These are phyloP conservation scores for Knufia petricola DNA, from an alignment of 2,329 filamentous ascomycete genomes.

Conservation along the genomic window DNA sequence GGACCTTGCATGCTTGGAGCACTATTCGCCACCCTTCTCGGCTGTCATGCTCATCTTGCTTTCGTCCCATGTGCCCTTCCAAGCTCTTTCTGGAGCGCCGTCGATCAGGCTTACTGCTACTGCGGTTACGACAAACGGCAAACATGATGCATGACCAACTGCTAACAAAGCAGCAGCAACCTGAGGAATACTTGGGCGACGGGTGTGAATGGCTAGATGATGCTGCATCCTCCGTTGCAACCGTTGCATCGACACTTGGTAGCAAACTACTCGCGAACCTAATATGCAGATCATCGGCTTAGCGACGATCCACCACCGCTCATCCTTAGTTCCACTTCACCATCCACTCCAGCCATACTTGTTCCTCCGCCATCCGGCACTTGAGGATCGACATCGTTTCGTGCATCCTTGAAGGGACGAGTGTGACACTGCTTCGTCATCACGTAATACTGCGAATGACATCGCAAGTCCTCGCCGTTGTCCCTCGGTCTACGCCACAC, in stretches of 20 bases:
- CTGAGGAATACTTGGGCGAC: too few relatives aligned
- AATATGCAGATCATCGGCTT: too few relatives aligned
- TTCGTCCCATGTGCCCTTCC: not conserved
- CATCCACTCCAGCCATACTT: not conserved
- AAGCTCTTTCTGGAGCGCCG: not conserved
- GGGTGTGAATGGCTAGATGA: too few relatives aligned
- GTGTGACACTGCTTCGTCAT: not conserved
- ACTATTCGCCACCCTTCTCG: slow-evolving; percentile 6
- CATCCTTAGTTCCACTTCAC: not conserved
- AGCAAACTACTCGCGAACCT: too few relatives aligned
- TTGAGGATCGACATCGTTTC: not conserved
- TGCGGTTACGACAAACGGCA: too few relatives aligned
- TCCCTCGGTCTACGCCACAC: not conserved
- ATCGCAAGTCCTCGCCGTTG: not conserved
- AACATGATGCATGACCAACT: too few relatives aligned
- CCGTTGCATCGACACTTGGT: not conserved
- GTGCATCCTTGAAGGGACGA: not conserved
- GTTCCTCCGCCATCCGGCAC: not conserved
- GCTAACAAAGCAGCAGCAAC: too few relatives aligned
- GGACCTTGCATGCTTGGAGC: not conserved
- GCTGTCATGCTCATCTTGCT: slow-evolving; percentile 2
- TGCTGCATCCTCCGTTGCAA: too few relatives aligned
- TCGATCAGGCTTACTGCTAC: not conserved
- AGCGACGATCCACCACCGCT: not conserved
- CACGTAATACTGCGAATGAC: not conserved